phyloP scores from a whole-genome alignment of 208 protist species.

The Leishmania lainsoni region DNA sequence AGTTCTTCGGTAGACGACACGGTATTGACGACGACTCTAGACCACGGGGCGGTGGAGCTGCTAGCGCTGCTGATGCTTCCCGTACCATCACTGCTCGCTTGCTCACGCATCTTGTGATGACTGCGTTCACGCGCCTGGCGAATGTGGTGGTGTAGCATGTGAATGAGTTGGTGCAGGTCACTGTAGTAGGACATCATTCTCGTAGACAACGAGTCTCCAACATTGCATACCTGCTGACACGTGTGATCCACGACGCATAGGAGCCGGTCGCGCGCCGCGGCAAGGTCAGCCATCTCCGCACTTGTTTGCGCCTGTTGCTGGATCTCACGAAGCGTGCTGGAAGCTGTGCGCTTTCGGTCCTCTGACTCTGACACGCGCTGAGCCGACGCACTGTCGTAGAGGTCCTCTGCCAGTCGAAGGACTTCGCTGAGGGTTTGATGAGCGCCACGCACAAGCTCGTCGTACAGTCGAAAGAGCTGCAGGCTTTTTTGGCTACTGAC shows the following conservation, averaged over 20 bases:
- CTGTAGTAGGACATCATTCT: slow-evolving; percentile 56
- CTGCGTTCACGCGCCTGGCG: slow-evolving; percentile 11
- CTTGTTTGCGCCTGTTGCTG: slow-evolving; percentile 9
- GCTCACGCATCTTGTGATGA: background rate
- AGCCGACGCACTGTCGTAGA: slow-evolving; percentile 15
- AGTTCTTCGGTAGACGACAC: background rate
- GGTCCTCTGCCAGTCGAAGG: slow-evolving; percentile 26
- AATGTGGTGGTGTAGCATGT: slow-evolving; percentile 46
- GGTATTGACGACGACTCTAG: background rate
- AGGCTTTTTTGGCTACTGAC: slow-evolving; percentile 71
- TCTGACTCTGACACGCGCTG: background rate
- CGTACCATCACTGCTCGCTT: background rate
- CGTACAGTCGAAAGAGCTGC: slow-evolving; percentile 72
- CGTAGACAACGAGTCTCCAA: slow-evolving; percentile 45
- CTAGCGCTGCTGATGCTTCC: slow-evolving; percentile 10
- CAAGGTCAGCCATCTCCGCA: background rate
- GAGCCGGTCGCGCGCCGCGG: slow-evolving; percentile 20
- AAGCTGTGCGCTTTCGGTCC: background rate
- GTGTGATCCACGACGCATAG: slow-evolving; percentile 36
- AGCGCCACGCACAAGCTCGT: slow-evolving; percentile 44
- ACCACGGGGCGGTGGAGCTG: slow-evolving; percentile 2
- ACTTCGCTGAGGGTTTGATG: slow-evolving; percentile 38
- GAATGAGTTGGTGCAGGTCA: slow-evolving; percentile 69
- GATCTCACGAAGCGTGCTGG: slow-evolving; percentile 3
- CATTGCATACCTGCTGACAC: slow-evolving; percentile 46